Base-by-base conservation (phyloP, 495 filamentous ascomycete species). In the Pyrenula aspistea region DNA sequence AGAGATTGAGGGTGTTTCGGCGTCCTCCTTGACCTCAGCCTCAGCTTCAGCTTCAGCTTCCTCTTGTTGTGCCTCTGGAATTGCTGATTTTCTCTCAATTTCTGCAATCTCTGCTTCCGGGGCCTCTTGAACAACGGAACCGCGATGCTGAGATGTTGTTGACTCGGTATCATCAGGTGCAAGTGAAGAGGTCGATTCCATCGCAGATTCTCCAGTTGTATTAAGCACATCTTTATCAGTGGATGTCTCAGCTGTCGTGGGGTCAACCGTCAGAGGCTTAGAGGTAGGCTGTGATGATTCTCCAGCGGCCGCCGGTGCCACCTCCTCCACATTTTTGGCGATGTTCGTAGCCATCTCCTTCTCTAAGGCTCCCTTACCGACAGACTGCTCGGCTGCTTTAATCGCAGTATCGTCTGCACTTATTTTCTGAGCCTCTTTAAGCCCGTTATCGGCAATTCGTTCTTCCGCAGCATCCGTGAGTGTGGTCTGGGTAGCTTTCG, bases 21-120 rank as follows among this genome's bases (percentile, higher is more conserved):
- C 51, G 2, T 57, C 56, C 49, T 65, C 54, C 23, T 51, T 50
- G 24, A 53, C 52, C 12, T 56, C 54, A 2, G 52, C 55, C 12
- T 48, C 53, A 1, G 53, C 53, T n/a, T n/a, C n/a, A n/a, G n/a
- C 52, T 64, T 61, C 3, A 24, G 53, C 15, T 61, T 62, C 55
- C 12, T 62, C 63, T 15, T 64, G 25, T 20, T 59, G 58, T 24
- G 56, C 65, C 2, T 62, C 64, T 2, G 68, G 67, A 25, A 77
- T 69, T 2, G 73, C 73, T 49, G 67, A 63, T 12, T 73, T 65
- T 36, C 74, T 63, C 56, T 74, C 72, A 2, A 69, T 65, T 57
- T 71, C 65, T 21, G 71, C 68, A 22, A 69, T 64, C 50, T 74
- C 72, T 22, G 65, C 72, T 24, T 66, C 59, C 12, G 68, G 68